phyloP scores from a whole-genome alignment of 2,329 filamentous ascomycete species.

The Sporothrix phasma region DNA sequence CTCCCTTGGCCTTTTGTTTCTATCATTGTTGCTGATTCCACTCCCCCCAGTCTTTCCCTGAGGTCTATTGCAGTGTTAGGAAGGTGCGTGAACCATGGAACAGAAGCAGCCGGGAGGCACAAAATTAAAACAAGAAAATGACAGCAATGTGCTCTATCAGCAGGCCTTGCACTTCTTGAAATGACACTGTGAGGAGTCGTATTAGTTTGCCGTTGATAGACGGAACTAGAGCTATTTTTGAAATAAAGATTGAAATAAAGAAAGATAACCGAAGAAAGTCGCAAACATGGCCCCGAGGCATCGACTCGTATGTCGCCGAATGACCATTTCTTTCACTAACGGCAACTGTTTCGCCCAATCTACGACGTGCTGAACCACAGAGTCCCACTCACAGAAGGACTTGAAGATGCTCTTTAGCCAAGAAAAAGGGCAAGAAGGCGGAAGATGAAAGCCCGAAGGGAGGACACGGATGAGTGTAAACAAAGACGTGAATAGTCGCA shows the following conservation, averaged over 20 bases:
- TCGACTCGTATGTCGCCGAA: no score
- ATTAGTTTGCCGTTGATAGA: neutral
- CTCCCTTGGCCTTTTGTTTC: neutral
- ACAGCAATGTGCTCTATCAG: neutral
- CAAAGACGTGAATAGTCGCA: no score
- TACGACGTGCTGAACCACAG: no score
- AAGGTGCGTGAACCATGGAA: neutral
- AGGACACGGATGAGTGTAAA: no score
- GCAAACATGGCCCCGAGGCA: no score
- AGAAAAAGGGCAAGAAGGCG: no score
- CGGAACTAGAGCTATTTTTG: no score
- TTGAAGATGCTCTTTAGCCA: no score
- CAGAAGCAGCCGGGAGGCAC: neutral
- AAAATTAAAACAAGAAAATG: neutral
- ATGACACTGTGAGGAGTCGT: neutral
- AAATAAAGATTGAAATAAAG: neutral
- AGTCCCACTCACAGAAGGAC: no score
- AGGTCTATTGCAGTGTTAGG: slow-evolving; percentile 8
- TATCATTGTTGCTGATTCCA: neutral
- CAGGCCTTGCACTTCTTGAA: neutral
- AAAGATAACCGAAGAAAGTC: no score
- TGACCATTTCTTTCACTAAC: no score
- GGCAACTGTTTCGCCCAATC: no score
- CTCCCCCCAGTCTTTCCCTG: neutral
- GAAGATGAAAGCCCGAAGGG: slow-evolving; percentile 7